Conservation (phyloP, 306 rosid species). For the Vicia sativa region DNA sequence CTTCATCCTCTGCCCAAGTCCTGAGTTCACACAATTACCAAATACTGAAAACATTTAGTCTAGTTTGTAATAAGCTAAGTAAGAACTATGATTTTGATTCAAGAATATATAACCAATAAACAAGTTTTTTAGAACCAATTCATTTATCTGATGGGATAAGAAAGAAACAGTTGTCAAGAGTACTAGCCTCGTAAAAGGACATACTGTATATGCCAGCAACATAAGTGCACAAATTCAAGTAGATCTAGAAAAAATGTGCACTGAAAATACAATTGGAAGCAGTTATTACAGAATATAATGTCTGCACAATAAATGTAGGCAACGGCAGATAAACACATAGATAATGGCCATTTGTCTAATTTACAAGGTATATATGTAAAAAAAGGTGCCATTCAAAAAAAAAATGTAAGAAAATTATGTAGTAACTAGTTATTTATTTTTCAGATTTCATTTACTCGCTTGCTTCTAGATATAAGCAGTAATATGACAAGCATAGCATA, state of each 20-base stretch:
- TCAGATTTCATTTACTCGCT: slow-evolving; percentile 6
- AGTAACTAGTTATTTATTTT: slow-evolving; percentile 7
- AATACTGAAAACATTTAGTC: slow-evolving; percentile 19
- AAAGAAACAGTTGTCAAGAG: slow-evolving; percentile 20
- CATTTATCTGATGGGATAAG: not conserved
- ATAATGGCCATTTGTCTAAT: slow-evolving; percentile 12
- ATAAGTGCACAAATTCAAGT: slow-evolving; percentile 16
- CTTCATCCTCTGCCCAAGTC: slow-evolving; percentile 99
- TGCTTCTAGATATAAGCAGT: slow-evolving; percentile 5
- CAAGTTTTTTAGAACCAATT: not conserved
- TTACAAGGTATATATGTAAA: not conserved
- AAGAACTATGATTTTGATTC: slow-evolving; percentile 16
- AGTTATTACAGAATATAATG: not conserved
- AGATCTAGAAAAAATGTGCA: not conserved
- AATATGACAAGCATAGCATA: not conserved
- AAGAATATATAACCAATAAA: not conserved
- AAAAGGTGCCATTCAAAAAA: not conserved
- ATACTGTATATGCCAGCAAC: not conserved
- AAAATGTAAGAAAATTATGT: not conserved
- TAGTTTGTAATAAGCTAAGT: slow-evolving; percentile 2
- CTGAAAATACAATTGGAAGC: slow-evolving; percentile 12
- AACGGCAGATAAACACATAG: not conserved
- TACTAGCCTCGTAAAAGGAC: not conserved
- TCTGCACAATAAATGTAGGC: not conserved
- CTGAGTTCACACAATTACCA: slow-evolving; percentile 45